Evolutionary conservation across 345 rosid genomes (phyloP), one percentile per base, ranked within the genome.

Genomic region (Pistacia integerrima): DNA sequence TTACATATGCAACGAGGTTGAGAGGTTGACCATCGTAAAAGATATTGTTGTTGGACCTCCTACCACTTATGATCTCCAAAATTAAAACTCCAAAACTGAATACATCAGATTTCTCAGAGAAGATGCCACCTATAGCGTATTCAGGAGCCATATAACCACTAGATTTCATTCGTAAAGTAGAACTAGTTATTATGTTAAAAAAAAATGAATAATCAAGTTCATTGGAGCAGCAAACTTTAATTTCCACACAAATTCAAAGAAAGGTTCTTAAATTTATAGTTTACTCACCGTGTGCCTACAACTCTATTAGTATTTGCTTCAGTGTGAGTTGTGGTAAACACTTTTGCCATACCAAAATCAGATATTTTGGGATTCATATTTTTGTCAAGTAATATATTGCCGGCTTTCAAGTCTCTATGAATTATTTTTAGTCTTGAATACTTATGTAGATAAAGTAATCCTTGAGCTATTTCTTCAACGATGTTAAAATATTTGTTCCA

Each of bases 61-160:
- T 75, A 10, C 79, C 75, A 17, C 82, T 44, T 1, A 79, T 22
- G 18, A 75, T 75, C 33, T 79, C 82, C 30, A 79, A 5, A 2
- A 75, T 3, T 16, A 75, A 28, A 0, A 79, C 82, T 44, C 82
- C 73, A 38, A 80, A 80, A 33, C 82, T 75, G 5, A 28, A 79
- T 22, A 75, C 82, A 70, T 79, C 78, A 3, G 82, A 79, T 58
- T 79, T 79, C n/a, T 64, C 66, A n/a, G 76, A 75, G 69, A 79
- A 69, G 33, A 79, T 16, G n/a, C 79, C 79, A 3, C 55, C 67
- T 68, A 75, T 70, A 11, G 59, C 54, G 51, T 79, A 79, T 58
- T 79, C 79, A 3, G 79, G 79, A 20, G 76, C 49, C 79, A 79
- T 79, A 2, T 79, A 70, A 5, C 78, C 82, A 18, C 79, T 68